Evolutionary conservation across 1,284 basidiomycete genomes (phyloP).

Genomic region (Malassezia sp.): DNA sequence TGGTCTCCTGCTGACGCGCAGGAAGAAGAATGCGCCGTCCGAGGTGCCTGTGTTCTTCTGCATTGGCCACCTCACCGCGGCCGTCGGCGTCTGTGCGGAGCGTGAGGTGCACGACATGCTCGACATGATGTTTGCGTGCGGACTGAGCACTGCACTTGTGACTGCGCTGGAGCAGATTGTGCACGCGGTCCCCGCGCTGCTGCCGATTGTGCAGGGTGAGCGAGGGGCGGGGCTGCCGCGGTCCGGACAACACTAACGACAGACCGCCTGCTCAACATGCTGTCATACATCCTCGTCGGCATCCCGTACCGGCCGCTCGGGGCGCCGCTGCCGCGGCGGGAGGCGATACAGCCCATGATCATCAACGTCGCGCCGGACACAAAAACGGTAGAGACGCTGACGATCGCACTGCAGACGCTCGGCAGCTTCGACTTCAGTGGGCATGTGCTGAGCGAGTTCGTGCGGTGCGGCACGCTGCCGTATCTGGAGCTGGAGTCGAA

Average conservation of each 20-base stretch:
- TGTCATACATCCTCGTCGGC: slow-evolving; percentile 36
- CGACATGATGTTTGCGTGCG: slow-evolving; percentile 91
- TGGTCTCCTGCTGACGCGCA: too few relatives aligned
- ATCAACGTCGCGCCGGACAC: slow-evolving; percentile 50
- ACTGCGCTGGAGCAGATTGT: slow-evolving; percentile 79
- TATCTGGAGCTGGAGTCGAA: slow-evolving; percentile 87
- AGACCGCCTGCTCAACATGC: slow-evolving; percentile 51
- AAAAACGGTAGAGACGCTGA: slow-evolving; percentile 57
- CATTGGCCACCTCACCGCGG: slow-evolving; percentile 84
- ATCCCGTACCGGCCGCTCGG: slow-evolving; percentile 41
- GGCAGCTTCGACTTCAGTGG: slow-evolving; percentile 81
- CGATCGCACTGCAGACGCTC: slow-evolving; percentile 74
- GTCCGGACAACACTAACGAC: too few relatives aligned
- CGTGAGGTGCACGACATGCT: slow-evolving; percentile 91
- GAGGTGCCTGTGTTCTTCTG: slow-evolving; percentile 97
- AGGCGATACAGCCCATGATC: slow-evolving; percentile 9
- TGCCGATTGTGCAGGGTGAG: slow-evolving; percentile 88
- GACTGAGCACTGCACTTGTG: slow-evolving; percentile 76
- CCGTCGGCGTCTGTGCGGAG: slow-evolving; percentile 90
- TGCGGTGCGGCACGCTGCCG: slow-evolving; percentile 78
- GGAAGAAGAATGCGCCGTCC: slow-evolving; percentile 79
- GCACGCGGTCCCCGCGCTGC: slow-evolving; percentile 73
- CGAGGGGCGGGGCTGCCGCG: too few relatives aligned
- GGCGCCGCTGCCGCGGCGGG: slow-evolving; percentile 24
- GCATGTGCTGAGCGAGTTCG: slow-evolving; percentile 91